Base-by-base conservation (phyloP, 352 stramenopile genomes). In the Elongisporangium anandrum region DNA sequence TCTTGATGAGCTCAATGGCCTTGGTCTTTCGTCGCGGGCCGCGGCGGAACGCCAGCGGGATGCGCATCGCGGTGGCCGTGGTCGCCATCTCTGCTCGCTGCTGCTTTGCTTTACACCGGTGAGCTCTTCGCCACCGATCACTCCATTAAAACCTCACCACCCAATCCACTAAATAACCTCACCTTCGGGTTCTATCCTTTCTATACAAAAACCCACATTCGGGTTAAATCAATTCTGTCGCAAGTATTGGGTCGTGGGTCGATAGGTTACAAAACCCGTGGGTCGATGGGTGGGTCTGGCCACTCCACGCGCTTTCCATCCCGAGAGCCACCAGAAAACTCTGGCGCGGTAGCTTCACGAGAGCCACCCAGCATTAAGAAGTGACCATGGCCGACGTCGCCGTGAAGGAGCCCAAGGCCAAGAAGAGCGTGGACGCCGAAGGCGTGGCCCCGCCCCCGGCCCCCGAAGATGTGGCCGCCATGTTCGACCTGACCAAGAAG, bases 401-500 rank as follows among this genome's bases (percentile, higher is more conserved):
- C 16, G 73, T 85, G 62, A 75, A 79, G 63, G 68, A 67, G 29
- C 68, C 75, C 58, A 68, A 82, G 50, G 55, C 72, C 21, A 60
- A 21, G 23, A 56, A 69, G 45, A 56, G 62, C 38, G 60, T 52
- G n/a, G 73, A 59, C 39, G 72, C 64, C 41, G 75, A 80, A 24
- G 79, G 34, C 21, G 75, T 77, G 17, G 66, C 68, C 47, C 66
- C 78, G 52, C 75, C 82, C 47, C 67, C 82, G 38, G 82, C 79
- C 47, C 81, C 84, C 10, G 83, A 92, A 55, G 89, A 98, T 57
- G 75, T 98, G 34, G 79, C 95, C 21, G 77, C 82, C 39, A 84
- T 90, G 65, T 96, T 98, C 63, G 90, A 98, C 69, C 57, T 97
- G 56, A 89, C 87, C 61, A 92, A 88, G 64, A 94, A 94, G 79